Conservation (phyloP, 1,284 basidiomycete species). For the Boletus smithii region DNA sequence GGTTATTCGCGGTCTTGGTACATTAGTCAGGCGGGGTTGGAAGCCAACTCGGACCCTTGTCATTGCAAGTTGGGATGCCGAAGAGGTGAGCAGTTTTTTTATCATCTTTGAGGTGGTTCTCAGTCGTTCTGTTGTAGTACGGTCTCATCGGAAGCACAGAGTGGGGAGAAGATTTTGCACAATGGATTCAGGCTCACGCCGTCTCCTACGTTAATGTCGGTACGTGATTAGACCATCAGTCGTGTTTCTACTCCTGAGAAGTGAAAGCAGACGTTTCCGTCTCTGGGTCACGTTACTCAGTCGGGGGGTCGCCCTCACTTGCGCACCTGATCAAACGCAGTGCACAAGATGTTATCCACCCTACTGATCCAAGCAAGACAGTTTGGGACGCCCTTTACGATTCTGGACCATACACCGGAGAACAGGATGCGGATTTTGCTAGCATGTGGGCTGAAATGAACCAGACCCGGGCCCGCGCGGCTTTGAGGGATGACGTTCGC, state of each 20-base stretch:
- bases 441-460: slow-evolving; percentile 30
- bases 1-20: slow-evolving; percentile 78
- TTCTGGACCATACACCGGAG: slow-evolving; percentile 47
- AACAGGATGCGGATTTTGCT: slow-evolving; percentile 34
- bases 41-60: slow-evolving; percentile 84
- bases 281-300: slow-evolving; percentile 60
- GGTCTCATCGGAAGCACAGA: slow-evolving; percentile 85
- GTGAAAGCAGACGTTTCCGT: slow-evolving; percentile 54
- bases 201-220: slow-evolving; percentile 89
- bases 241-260: slow-evolving; percentile 11
- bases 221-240: slow-evolving; percentile 25
- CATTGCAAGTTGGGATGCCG: slow-evolving; percentile 91
- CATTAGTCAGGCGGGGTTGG: slow-evolving; percentile 76
- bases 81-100: slow-evolving; percentile 56
- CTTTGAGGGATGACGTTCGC: slow-evolving; percentile 21
- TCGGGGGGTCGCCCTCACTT: slow-evolving; percentile 70
- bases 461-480: slow-evolving; percentile 18
- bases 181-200: slow-evolving; percentile 74
- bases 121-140: slow-evolving; percentile 47
- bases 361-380: slow-evolving; percentile 48
- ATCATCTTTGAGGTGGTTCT: slow-evolving; percentile 2
- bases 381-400: slow-evolving; percentile 68
- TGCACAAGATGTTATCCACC: slow-evolving; percentile 69
- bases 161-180: slow-evolving; percentile 85
- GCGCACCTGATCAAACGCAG: slow-evolving; percentile 68